Evolutionary conservation across 441 rosid genomes (phyloP).

Genomic region (Populus tomentosa): DNA sequence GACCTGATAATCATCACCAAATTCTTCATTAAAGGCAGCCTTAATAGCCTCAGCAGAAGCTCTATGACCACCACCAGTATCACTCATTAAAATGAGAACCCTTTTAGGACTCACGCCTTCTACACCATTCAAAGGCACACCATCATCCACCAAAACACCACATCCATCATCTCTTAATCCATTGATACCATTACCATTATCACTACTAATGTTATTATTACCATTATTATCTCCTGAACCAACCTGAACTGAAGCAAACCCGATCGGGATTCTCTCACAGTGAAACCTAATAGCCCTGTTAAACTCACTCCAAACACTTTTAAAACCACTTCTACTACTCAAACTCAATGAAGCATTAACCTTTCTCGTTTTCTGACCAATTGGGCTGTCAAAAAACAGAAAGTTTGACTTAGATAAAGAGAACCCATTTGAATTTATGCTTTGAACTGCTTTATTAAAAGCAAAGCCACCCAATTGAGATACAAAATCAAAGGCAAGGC

Average conservation of each 20-base stretch:
- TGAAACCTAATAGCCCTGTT: slow-evolving; percentile 62
- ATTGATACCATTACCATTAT: slow-evolving; percentile 21
- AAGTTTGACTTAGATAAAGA: slow-evolving; percentile 44
- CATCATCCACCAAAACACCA: slow-evolving; percentile 52
- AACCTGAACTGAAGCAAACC: slow-evolving; percentile 62
- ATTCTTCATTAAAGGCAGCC: slow-evolving; percentile 73
- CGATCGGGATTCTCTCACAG: slow-evolving; percentile 70
- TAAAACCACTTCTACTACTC: slow-evolving; percentile 38
- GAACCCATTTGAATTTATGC: slow-evolving; percentile 35
- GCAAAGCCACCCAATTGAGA: slow-evolving; percentile 46
- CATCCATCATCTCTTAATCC: slow-evolving; percentile 46
- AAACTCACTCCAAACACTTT: slow-evolving; percentile 51
- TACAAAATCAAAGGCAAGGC: slow-evolving; percentile 43
- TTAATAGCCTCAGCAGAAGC: slow-evolving; percentile 97
- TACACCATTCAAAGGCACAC: slow-evolving; percentile 45
- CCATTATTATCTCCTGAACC: slow-evolving; percentile 40
- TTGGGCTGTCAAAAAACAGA: slow-evolving; percentile 40
- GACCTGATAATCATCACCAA: slow-evolving; percentile 86
- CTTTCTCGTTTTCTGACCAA: slow-evolving; percentile 29
- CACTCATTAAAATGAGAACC: slow-evolving; percentile 94
- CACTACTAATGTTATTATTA: slow-evolving; percentile 27
- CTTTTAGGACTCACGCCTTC: slow-evolving; percentile 56
- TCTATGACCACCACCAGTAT: slow-evolving; percentile 96
- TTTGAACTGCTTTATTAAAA: slow-evolving; percentile 31
- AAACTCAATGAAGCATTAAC: slow-evolving; percentile 47